phyloP scores from a whole-genome alignment of 441 rosid genomes.

The Corymbia citriodora region DNA sequence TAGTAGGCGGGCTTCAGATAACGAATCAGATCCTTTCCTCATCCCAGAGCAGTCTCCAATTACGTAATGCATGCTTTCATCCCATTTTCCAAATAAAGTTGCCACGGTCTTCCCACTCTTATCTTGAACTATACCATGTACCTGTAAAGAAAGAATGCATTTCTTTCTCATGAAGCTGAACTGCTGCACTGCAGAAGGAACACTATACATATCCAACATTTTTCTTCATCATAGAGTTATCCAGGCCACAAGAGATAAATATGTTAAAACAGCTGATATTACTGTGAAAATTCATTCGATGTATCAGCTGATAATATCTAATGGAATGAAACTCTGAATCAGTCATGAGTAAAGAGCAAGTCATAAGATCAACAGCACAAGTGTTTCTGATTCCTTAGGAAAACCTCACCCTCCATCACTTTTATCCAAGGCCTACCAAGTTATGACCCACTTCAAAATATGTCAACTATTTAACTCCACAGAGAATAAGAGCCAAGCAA shows the following conservation, averaged over 20 bases:
- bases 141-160: slow-evolving; percentile 26
- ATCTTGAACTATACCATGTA: slow-evolving; percentile 74
- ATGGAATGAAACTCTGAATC: not conserved
- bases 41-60: slow-evolving; percentile 52
- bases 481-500: not conserved
- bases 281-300: not conserved
- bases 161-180: not conserved
- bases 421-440: not conserved
- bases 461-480: not conserved
- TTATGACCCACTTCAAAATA: not conserved
- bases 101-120: slow-evolving; percentile 58
- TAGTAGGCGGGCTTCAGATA: slow-evolving; percentile 39
- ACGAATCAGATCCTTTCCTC: slow-evolving; percentile 46
- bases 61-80: slow-evolving; percentile 70
- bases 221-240: not conserved
- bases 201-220: not conserved
- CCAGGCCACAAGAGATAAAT: not conserved
- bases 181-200: not conserved
- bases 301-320: not conserved
- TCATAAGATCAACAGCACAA: not conserved
- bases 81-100: slow-evolving; percentile 87
- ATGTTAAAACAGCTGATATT: not conserved
- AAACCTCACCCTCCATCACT: not conserved
- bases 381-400: not conserved
- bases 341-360: not conserved